Conservation (phyloP, 2,329 filamentous ascomycete genomes). For the Coniochaeta pulveracea region DNA sequence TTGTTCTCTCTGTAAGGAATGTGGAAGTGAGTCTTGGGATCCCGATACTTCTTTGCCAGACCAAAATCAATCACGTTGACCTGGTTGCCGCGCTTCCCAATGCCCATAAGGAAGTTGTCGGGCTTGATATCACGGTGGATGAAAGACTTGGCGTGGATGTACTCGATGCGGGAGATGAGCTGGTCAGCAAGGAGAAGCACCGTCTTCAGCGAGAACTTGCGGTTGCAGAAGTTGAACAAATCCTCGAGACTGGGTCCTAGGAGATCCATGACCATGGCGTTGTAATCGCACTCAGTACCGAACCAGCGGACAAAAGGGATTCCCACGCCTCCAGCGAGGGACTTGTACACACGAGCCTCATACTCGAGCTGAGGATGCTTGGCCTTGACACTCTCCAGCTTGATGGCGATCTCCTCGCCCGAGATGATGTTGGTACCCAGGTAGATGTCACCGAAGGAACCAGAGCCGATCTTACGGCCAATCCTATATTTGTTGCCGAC, state of each 20-base stretch:
- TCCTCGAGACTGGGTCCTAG: conserved; percentile 94
- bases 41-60: conserved; percentile 98
- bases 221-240: conserved; percentile 99
- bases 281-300: conserved; percentile 98
- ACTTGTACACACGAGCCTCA: conserved; percentile 88
- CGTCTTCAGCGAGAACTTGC: conserved; percentile 98
- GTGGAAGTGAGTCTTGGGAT: conserved; percentile 99
- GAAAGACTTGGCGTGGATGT: conserved; percentile 99
- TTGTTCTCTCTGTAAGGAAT: conserved; percentile 99
- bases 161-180: conserved; percentile 97
- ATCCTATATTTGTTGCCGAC: conserved; percentile 99
- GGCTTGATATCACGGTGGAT: conserved; percentile 99
- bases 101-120: conserved; percentile 99
- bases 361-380: conserved; percentile 99
- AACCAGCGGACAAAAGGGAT: conserved; percentile 99
- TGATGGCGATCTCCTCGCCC: conserved; percentile 98
- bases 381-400: conserved; percentile 98
- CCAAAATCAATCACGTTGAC: conserved; percentile 99
- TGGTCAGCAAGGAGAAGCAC: conserved; percentile 94
- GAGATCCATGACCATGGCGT: conserved; percentile 97
- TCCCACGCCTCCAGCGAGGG: conserved; percentile 87
- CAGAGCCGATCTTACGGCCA: conserved; percentile 96
- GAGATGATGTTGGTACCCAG: conserved; percentile 99
- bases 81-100: conserved; percentile 97
- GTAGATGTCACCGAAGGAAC: conserved; percentile 97